A percentile compares a stretch with the other conserved stretches of the same genome.
phyloP scores from a whole-genome alignment of 331 rosid genomes.

The Acacia pycnantha region DNA sequence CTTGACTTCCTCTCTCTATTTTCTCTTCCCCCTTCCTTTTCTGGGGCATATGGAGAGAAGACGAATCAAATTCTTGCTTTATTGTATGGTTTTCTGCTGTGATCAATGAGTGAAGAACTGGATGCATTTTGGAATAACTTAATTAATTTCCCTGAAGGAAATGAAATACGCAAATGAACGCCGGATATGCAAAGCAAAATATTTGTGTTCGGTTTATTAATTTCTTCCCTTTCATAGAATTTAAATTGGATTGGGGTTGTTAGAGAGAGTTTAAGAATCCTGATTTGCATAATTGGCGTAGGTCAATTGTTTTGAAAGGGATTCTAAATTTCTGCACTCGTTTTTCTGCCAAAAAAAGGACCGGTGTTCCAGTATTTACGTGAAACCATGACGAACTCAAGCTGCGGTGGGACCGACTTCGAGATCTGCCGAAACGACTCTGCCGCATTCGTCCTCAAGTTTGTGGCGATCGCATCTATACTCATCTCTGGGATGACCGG shows the following conservation, averaged over 20 bases:
- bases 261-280: not conserved
- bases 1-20: not conserved
- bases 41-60: not conserved
- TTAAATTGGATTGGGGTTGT: not conserved
- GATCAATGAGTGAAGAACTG: not conserved
- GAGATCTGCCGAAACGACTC: constrained; percentile 72
- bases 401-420: constrained; percentile 41
- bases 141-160: not conserved
- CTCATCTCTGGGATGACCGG: constrained; percentile 68
- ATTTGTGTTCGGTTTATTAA: not conserved
- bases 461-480: constrained; percentile 71
- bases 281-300: not conserved
- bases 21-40: not conserved
- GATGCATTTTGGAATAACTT: not conserved
- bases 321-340: constrained; percentile 30
- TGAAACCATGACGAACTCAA: constrained; percentile 51
- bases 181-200: not conserved
- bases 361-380: constrained; percentile 38
- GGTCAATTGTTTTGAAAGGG: constrained; percentile 11
- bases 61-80: not conserved
- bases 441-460: constrained; percentile 62
- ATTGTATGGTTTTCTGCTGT: not conserved
- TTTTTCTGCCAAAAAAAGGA: constrained; percentile 30
- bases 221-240: not conserved
- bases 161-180: not conserved